Conservation (phyloP, 2,329 filamentous ascomycete genomes). For the Podosphaera fusca region DNA sequence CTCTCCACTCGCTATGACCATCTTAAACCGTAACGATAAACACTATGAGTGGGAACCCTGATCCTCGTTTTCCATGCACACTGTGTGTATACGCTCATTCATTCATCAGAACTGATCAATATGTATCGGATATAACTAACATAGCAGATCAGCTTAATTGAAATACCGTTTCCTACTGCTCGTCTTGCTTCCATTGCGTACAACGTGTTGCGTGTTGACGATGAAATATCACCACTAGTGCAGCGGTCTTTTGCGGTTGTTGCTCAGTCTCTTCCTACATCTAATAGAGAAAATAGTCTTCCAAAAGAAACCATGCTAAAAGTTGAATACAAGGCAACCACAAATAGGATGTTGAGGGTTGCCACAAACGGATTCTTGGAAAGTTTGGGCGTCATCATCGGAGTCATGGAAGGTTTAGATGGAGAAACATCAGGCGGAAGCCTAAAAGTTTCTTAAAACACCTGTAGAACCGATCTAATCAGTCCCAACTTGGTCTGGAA, state of each 20-base stretch:
- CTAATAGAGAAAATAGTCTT: background rate
- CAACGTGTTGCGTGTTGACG: slow-evolving; percentile 58
- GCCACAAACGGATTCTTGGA: slow-evolving; percentile 95
- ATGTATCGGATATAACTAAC: background rate
- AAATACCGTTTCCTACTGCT: slow-evolving; percentile 49
- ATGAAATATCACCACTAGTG: slow-evolving; percentile 71
- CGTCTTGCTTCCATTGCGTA: slow-evolving; percentile 59
- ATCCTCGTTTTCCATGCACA: slow-evolving; percentile 35
- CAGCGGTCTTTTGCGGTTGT: slow-evolving; percentile 42
- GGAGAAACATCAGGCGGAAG: slow-evolving; percentile 34
- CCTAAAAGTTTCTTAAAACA: too few species aligned
- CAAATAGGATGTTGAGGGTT: slow-evolving; percentile 89
- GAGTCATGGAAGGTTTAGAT: slow-evolving; percentile 80
- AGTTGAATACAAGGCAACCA: slow-evolving; percentile 65
- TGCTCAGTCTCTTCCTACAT: slow-evolving; percentile 6
- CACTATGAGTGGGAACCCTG: slow-evolving; percentile 11
- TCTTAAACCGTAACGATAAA: background rate
- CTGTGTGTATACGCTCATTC: slow-evolving; percentile 24
- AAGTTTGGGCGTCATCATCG: slow-evolving; percentile 58
- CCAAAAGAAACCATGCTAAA: slow-evolving; percentile 31
- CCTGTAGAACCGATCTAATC: too few species aligned
- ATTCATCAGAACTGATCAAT: background rate
- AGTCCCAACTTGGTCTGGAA: too few species aligned
- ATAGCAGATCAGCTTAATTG: slow-evolving; percentile 8
- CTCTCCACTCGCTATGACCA: background rate